Percentiles rank a stretch among this genome's conserved stretches.
These are phyloP conservation scores for Drosera capensis DNA, from an alignment of 148 eudicot genomes.

Conservation along the genomic window DNA sequence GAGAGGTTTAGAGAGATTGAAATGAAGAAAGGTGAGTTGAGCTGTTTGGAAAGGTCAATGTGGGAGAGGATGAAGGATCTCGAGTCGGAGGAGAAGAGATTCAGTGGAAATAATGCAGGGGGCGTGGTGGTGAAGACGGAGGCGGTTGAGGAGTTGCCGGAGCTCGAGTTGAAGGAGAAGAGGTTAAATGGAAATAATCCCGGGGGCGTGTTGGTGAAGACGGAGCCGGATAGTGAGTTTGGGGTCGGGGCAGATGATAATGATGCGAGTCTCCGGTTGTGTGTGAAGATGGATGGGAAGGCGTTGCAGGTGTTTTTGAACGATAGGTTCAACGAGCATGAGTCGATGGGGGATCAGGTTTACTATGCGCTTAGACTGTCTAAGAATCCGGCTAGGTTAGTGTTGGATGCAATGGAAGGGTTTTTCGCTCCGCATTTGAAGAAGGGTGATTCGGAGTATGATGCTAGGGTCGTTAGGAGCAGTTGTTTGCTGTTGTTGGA, in stretches of 20 bases:
- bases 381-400: conserved; percentile 33
- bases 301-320: conserved; percentile 27
- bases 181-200: conserved; percentile 5
- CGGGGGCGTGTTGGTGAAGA: conserved; percentile 6
- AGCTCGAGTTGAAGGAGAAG: conserved; percentile 8
- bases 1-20: conserved; percentile 3
- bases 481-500: conserved; percentile 36
- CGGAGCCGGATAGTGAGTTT: conserved; percentile 4
- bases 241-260: conserved; percentile 5
- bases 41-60: no score
- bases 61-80: no score
- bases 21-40: conserved; percentile 8
- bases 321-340: conserved; percentile 21
- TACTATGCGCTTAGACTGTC: conserved; percentile 24
- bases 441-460: conserved; percentile 15
- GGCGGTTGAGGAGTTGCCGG: conserved; percentile 7
- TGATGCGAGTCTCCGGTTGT: conserved; percentile 25
- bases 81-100: no score
- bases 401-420: conserved; percentile 47
- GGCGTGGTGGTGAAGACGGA: no score
- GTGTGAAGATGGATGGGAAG: conserved; percentile 34
- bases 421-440: conserved; percentile 34
- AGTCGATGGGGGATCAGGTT: conserved; percentile 24
- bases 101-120: no score
- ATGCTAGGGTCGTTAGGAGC: conserved; percentile 21